Percentiles rank a stretch among this genome's conserved stretches.
These are phyloP conservation scores for Lachnellula arida DNA, from an alignment of 2,329 filamentous ascomycete species.

Conservation along the genomic window DNA sequence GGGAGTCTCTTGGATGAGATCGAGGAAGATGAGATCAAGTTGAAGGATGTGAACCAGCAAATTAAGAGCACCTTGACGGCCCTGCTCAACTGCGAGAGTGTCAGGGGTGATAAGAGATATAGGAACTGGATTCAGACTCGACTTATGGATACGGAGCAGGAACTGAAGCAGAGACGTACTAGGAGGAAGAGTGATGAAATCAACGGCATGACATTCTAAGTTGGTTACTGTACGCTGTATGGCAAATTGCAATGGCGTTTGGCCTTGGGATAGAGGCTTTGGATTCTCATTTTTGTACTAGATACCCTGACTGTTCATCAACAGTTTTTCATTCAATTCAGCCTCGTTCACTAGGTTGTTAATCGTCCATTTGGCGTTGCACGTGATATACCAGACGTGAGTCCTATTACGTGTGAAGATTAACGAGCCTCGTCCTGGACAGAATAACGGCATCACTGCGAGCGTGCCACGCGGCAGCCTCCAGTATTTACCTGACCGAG, in stretches of 20 bases:
- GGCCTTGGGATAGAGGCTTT: neutral
- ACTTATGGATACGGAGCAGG: conserved; percentile 49
- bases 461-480: no score
- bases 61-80: conserved; percentile 51
- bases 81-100: conserved; percentile 47
- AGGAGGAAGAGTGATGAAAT: conserved; percentile 20
- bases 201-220: neutral
- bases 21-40: conserved; percentile 30
- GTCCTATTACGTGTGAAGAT: no score
- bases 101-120: conserved; percentile 41
- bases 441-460: no score
- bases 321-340: neutral
- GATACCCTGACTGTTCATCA: neutral
- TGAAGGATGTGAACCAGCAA: conserved; percentile 46
- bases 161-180: conserved; percentile 33
- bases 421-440: no score
- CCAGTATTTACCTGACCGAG: no score
- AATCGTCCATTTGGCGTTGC: no score
- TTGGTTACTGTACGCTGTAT: neutral
- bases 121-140: conserved; percentile 47
- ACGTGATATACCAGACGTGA: no score
- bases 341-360: neutral
- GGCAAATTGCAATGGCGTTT: neutral
- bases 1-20: conserved; percentile 21
- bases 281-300: neutral